Percentiles rank a stretch among this genome's conserved stretches.
Evolutionary conservation across 768 basidiomycete genomes (phyloP).

Genomic region (Tricholoma bakamatsutake): DNA sequence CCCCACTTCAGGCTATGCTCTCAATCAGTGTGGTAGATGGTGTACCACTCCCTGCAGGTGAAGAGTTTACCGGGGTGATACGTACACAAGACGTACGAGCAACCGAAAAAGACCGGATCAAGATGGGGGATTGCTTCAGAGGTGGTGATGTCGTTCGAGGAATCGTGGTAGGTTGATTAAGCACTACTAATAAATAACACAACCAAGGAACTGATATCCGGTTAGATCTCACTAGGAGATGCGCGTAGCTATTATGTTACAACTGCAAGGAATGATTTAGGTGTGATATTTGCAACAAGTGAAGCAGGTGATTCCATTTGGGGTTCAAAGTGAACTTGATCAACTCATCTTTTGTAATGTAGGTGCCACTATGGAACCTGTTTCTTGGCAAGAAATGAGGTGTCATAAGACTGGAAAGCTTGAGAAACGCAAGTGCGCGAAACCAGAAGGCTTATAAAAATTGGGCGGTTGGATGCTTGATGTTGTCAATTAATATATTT

Average conservation of each 20-base stretch:
- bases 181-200: neutral
- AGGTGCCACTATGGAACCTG: conserved; percentile 81
- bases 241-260: conserved; percentile 89
- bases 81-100: conserved; percentile 84
- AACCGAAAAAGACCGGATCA: conserved; percentile 86
- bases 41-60: conserved; percentile 71
- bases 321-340: neutral
- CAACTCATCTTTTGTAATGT: conserved; percentile 1
- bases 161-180: conserved; percentile 56
- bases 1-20: conserved; percentile 76
- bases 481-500: neutral
- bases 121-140: conserved; percentile 86
- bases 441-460: conserved; percentile 59
- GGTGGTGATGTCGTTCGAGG: conserved; percentile 89
- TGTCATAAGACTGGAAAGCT: conserved; percentile 75
- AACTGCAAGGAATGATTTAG: conserved; percentile 84
- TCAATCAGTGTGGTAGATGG: conserved; percentile 87
- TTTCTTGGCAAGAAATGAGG: conserved; percentile 90
- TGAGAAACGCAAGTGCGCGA: conserved; percentile 84
- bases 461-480: neutral
- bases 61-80: conserved; percentile 88
- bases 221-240: conserved; percentile 86
- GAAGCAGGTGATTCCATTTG: conserved; percentile 57
- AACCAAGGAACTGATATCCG: neutral
- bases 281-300: conserved; percentile 87